These are phyloP conservation scores for Kandelia obovata DNA, from an alignment of 345 rosid genomes.

Conservation along the genomic window DNA sequence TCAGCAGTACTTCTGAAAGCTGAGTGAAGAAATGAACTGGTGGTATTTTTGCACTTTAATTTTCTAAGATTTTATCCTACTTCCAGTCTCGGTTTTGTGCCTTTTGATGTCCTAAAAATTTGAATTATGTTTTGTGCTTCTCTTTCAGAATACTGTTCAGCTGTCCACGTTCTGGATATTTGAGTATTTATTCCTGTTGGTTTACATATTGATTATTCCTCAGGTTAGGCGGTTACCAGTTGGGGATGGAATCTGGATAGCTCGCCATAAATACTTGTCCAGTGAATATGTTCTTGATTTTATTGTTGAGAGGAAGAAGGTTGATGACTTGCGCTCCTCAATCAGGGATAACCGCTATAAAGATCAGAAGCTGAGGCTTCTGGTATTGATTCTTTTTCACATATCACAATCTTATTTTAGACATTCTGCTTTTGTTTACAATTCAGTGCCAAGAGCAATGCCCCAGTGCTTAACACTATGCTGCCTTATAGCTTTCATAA, in stretches of 20 bases:
- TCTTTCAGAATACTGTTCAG: neutral
- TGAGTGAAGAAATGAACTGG: no score
- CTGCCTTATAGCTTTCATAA: no score
- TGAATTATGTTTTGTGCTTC: neutral
- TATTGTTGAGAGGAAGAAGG: constrained; percentile 87
- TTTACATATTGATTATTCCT: constrained; percentile 14
- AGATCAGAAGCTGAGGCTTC: constrained; percentile 85
- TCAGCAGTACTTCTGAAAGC: no score
- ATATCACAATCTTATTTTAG: neutral
- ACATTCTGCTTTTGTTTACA: no score
- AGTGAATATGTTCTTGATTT: constrained; percentile 86
- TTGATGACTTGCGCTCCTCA: constrained; percentile 76
- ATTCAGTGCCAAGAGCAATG: no score
- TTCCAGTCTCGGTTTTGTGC: no score
- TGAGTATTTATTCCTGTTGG: neutral
- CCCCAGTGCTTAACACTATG: no score
- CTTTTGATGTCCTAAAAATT: no score
- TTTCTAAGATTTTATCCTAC: no score
- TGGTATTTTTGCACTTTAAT: no score
- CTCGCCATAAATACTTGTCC: constrained; percentile 58
- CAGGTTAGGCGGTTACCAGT: constrained; percentile 87
- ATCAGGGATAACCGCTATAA: constrained; percentile 84
- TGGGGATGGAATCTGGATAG: constrained; percentile 93
- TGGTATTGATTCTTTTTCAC: constrained; percentile 40
- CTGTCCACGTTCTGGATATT: constrained; percentile 6